Conservation (phyloP, 1,139 yeast species). For the Diutina ranongensis region DNA sequence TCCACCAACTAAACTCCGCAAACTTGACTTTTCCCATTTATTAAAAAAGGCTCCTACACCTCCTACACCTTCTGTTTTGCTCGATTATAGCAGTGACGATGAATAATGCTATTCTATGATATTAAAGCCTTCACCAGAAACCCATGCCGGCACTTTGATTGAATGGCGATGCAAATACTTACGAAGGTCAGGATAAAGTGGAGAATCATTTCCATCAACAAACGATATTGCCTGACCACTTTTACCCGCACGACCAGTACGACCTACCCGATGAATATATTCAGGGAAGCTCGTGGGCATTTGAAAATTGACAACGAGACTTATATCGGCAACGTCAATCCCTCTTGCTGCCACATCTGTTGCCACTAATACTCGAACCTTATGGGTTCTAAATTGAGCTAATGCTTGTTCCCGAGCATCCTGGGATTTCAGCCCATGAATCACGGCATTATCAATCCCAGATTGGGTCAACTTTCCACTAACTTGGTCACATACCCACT, state of each 20-base stretch:
- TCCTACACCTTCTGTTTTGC: background rate
- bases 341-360: conserved; percentile 33
- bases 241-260: conserved; percentile 93
- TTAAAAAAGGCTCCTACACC: background rate
- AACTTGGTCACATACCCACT: conserved; percentile 58
- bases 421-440: conserved; percentile 86
- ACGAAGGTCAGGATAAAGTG: conserved; percentile 39
- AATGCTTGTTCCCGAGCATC: conserved; percentile 79
- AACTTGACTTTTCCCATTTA: conserved; percentile 1
- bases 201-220: conserved; percentile 45
- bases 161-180: conserved; percentile 38
- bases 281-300: conserved; percentile 67
- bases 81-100: background rate
- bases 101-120: background rate
- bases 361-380: conserved; percentile 10
- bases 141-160: conserved; percentile 42
- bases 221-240: conserved; percentile 68
- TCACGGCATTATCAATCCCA: conserved; percentile 37
- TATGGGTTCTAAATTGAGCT: conserved; percentile 34
- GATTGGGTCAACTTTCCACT: conserved; percentile 34
- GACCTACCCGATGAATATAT: conserved; percentile 86
- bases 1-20: background rate
- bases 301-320: conserved; percentile 76
- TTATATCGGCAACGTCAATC: conserved; percentile 51
- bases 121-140: conserved; percentile 11